These are phyloP conservation scores for Microbotryum saponariae DNA, from an alignment of 1,284 basidiomycete genomes.

Conservation along the genomic window DNA sequence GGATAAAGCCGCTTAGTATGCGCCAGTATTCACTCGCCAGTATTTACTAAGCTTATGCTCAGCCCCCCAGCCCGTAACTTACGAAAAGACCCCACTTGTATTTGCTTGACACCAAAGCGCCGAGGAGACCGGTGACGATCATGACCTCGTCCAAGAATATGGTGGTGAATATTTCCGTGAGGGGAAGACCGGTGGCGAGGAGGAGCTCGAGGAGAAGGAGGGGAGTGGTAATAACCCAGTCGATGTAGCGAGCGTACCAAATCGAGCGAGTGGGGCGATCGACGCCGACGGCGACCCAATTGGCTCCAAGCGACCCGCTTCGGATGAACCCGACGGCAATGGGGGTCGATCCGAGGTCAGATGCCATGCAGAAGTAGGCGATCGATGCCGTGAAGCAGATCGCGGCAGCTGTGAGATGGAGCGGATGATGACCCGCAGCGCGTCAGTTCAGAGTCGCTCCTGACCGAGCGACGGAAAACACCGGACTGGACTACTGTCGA, in stretches of 20 bases:
- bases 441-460: no score
- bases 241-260: slow-evolving; percentile 55
- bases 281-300: slow-evolving; percentile 34
- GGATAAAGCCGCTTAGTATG: no score
- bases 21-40: no score
- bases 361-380: slow-evolving; percentile 54
- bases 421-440: neutral
- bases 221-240: slow-evolving; percentile 53
- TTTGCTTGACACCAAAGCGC: slow-evolving; percentile 47
- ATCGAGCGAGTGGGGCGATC: slow-evolving; percentile 47
- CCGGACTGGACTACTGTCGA: slow-evolving; percentile 20
- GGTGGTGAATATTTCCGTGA: slow-evolving; percentile 50
- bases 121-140: slow-evolving; percentile 52
- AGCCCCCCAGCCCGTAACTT: no score
- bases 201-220: slow-evolving; percentile 51
- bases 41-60: no score
- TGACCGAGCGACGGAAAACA: no score
- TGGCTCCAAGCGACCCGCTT: slow-evolving; percentile 22
- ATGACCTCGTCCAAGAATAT: slow-evolving; percentile 52
- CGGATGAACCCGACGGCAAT: slow-evolving; percentile 49
- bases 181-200: slow-evolving; percentile 50
- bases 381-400: slow-evolving; percentile 38
- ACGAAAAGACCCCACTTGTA: slow-evolving; percentile 49
- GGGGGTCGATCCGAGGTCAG: slow-evolving; percentile 53
- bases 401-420: slow-evolving; percentile 5